Percentiles rank a stretch among this genome's conserved stretches.
Evolutionary conservation across 176 grass and related monocot genomes (phyloP).

Genomic region (Chrysopogon serrulatus): DNA sequence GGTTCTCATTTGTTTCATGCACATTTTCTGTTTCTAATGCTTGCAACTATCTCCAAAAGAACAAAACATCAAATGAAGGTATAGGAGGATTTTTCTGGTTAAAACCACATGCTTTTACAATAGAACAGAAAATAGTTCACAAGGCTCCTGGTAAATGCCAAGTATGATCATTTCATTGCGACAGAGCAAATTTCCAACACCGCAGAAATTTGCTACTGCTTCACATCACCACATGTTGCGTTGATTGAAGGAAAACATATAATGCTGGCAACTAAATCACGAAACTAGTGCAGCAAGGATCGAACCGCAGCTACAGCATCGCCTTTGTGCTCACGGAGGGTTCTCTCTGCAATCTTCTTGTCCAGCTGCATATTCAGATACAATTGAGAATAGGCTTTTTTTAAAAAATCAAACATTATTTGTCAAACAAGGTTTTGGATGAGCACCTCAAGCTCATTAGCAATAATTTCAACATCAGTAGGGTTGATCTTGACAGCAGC

Average conservation of each 20-base stretch:
- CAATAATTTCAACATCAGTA: conserved; percentile 85
- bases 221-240: neutral
- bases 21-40: neutral
- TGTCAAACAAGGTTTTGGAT: neutral
- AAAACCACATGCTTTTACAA: neutral
- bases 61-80: neutral
- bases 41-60: neutral
- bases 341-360: conserved; percentile 95
- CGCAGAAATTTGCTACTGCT: neutral
- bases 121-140: neutral
- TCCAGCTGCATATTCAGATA: conserved; percentile 63
- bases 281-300: conserved; percentile 50
- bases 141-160: neutral
- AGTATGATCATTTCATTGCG: neutral
- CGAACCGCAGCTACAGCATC: conserved; percentile 81
- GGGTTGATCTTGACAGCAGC: conserved; percentile 93
- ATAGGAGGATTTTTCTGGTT: neutral
- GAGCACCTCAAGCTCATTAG: conserved; percentile 83
- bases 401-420: neutral
- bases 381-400: neutral
- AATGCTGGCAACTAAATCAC: neutral
- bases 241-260: neutral
- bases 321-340: conserved; percentile 88
- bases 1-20: neutral
- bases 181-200: neutral